phyloP scores from a whole-genome alignment of 306 rosid genomes.

The Rosa persica region DNA sequence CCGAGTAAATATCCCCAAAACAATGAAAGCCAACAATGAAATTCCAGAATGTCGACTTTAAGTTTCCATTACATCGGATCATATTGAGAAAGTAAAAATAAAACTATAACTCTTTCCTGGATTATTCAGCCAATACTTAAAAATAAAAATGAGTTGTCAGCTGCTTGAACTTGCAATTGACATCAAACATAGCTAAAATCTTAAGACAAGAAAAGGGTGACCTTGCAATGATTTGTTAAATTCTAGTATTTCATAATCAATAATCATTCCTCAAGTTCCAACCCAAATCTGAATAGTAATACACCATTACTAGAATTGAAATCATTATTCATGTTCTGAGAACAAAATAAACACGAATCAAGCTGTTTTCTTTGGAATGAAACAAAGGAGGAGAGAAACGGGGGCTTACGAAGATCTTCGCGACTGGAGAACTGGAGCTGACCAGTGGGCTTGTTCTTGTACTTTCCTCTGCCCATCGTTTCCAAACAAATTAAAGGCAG shows the following conservation, averaged over 20 bases:
- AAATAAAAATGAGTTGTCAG: background rate
- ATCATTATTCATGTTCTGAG: background rate
- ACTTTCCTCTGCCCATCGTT: constrained; percentile 88
- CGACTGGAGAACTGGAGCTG: constrained; percentile 87
- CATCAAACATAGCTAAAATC: background rate
- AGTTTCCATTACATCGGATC: too few relatives aligned
- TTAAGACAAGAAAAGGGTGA: background rate
- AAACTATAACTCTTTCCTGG: background rate
- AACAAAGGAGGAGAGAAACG: background rate
- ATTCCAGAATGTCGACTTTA: too few relatives aligned
- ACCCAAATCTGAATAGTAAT: background rate
- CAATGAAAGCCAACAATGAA: background rate
- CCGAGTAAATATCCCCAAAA: background rate
- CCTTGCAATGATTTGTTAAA: background rate
- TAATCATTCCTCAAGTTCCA: background rate
- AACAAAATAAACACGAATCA: background rate
- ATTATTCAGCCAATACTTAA: background rate
- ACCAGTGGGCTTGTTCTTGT: constrained; percentile 92
- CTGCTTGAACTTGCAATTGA: background rate
- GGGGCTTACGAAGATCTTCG: constrained; percentile 70
- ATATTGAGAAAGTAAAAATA: background rate
- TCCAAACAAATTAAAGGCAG: background rate
- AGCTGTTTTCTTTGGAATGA: background rate
- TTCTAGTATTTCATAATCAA: background rate
- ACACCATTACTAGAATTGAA: background rate